phyloP scores from a whole-genome alignment of 1,284 basidiomycete species.

The Boletus mariae region DNA sequence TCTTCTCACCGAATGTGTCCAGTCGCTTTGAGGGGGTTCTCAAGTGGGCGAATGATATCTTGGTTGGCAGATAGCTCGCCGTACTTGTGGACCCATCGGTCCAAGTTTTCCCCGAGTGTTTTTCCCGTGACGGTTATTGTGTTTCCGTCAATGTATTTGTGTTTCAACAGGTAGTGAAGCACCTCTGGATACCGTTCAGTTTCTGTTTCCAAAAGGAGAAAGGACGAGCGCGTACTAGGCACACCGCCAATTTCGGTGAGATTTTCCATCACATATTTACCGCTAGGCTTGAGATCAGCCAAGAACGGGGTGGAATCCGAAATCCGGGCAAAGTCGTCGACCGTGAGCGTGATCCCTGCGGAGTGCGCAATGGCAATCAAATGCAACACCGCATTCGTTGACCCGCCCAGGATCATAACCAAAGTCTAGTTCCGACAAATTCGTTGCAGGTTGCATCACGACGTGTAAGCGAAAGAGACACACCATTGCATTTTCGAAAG shows the following conservation, averaged over 20 bases:
- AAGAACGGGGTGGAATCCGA: constrained; percentile 86
- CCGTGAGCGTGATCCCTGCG: constrained; percentile 74
- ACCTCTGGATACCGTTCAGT: constrained; percentile 54
- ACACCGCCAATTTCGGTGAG: constrained; percentile 87
- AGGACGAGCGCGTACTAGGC: constrained; percentile 56
- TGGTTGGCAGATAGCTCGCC: constrained; percentile 71
- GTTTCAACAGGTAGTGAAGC: constrained; percentile 76
- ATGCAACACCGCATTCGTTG: constrained; percentile 90
- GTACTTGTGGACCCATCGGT: constrained; percentile 75
- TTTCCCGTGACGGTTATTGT: constrained; percentile 86
- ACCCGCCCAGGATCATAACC: constrained; percentile 92
- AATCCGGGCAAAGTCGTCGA: constrained; percentile 86
- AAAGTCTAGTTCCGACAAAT: constrained; percentile 54
- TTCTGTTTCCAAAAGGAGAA: constrained; percentile 1
- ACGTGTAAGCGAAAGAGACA: constrained; percentile 18
- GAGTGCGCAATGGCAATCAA: constrained; percentile 88
- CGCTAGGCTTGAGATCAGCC: constrained; percentile 87
- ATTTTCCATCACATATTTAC: constrained; percentile 89
- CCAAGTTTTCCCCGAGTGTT: constrained; percentile 86
- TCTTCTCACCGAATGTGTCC: constrained; percentile 82
- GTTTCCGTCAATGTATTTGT: constrained; percentile 81
- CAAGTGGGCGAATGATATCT: constrained; percentile 80
- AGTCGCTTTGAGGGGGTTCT: constrained; percentile 83
- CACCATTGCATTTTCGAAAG: constrained; percentile 97
- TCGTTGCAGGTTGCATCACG: constrained; percentile 10